These are phyloP conservation scores for Lycium ferocissimum DNA, from an alignment of 257 asterid genomes.

Conservation along the genomic window DNA sequence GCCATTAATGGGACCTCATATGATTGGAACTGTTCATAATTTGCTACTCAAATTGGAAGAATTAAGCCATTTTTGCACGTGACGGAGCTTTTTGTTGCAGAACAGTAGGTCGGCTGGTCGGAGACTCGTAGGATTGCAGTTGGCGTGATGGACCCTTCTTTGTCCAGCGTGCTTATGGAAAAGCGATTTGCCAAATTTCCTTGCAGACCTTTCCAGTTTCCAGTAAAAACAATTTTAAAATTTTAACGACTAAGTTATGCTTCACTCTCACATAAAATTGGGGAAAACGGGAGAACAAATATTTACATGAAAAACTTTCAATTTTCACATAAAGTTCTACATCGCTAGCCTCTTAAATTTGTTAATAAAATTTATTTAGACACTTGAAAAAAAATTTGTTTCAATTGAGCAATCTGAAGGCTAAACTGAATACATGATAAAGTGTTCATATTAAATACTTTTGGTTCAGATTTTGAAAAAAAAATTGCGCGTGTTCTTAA, in stretches of 20 bases:
- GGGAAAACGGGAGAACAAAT: not conserved
- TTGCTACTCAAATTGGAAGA: not conserved
- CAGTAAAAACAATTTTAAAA: not conserved
- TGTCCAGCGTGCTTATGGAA: constrained; percentile 25
- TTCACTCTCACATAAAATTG: not conserved
- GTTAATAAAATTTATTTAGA: too few species aligned
- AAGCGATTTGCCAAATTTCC: not conserved
- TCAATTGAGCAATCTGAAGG: too few species aligned
- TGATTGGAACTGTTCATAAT: constrained; percentile 3
- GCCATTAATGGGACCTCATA: not conserved
- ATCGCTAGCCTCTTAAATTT: too few species aligned
- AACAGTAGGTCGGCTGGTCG: constrained; percentile 33
- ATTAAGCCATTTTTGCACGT: constrained; percentile 19
- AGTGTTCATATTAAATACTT: too few species aligned
- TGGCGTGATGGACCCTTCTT: constrained; percentile 18
- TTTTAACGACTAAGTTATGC: not conserved
- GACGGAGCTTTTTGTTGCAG: constrained; percentile 10
- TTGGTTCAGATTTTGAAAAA: too few species aligned
- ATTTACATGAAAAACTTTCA: too few species aligned
- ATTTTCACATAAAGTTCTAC: too few species aligned
- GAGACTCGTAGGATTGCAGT: not conserved
- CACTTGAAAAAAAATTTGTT: too few species aligned
- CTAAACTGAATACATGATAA: too few species aligned
- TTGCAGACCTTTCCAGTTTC: not conserved
- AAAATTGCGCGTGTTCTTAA: too few species aligned